Base-by-base conservation (phyloP, 345 rosid genomes). In the Populus simonii region DNA sequence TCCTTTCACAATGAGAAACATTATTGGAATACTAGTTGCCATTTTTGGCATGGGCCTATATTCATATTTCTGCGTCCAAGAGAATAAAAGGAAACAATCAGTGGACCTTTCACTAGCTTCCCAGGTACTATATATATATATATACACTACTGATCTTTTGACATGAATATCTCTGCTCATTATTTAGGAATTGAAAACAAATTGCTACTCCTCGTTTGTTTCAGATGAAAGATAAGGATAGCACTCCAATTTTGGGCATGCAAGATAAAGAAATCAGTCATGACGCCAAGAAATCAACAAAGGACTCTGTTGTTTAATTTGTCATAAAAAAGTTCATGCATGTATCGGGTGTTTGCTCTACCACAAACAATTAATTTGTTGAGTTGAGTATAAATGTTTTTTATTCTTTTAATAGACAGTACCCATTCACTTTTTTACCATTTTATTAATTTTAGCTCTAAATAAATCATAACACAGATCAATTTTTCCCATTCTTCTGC, bases 1-100 rank as follows among this genome's bases (percentile, higher is more conserved):
- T 53, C 99, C 99, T 31, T 96, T 96, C 86, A 91, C 96, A 1
- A 75, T 78, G 29, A 93, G 96, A 83, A 96, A 96, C 90, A 86
- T 93, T 31, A 63, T 92, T 59, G 99, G 99, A 12, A 96, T 96
- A 35, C 86, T 92, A 0, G 79, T 96, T 38, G 99, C 99, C 23
- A 88, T 96, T 29, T 80, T 89, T 27, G 99, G 99, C 35, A 96
- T 96, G 99, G 94, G 88, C 25, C 84, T 96, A 49, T 96, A 96
- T 81, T 96, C 99, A 20, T 93, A 88, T 80, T 93, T 93, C 83
- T 96, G 98, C 83, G 78, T 91, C 63, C 90, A 87, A 66, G 99
- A 94, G 75, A 84, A 85, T 75, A 93, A 93, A 79, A 92, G 88
- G 91, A 93, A 93, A 85, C 90, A 80, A 76, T 86, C 96, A 0